phyloP scores from a whole-genome alignment of 805 yeast species.

The Nakazawaea wyomingensis region DNA sequence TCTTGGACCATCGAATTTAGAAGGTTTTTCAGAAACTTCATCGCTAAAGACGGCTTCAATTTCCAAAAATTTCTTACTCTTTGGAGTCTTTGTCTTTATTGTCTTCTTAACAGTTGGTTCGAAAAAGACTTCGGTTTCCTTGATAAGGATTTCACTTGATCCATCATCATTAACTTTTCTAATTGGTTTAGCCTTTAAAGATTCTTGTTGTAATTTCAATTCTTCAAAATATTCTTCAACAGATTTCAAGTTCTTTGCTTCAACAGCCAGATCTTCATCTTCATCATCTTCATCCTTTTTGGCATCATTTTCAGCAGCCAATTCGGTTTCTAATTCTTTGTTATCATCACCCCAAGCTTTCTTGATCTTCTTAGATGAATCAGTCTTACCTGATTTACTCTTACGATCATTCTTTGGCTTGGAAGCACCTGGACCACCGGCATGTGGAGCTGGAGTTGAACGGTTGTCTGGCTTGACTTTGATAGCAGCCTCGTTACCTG shows the following conservation, averaged over 20 bases:
- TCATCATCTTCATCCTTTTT: slow-evolving; percentile 33
- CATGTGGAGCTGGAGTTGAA: slow-evolving; percentile 44
- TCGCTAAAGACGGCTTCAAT: slow-evolving; percentile 70
- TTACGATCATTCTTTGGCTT: slow-evolving; percentile 76
- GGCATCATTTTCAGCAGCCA: slow-evolving; percentile 41
- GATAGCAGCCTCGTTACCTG: slow-evolving; percentile 89
- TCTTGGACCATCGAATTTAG: background rate
- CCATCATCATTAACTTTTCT: slow-evolving; percentile 54
- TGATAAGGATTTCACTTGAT: slow-evolving; percentile 57
- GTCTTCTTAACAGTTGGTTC: slow-evolving; percentile 63
- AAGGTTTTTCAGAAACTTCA: slow-evolving; percentile 37
- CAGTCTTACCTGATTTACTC: slow-evolving; percentile 77
- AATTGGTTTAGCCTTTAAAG: slow-evolving; percentile 31
- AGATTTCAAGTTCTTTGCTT: slow-evolving; percentile 53
- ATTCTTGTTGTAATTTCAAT: slow-evolving; percentile 40
- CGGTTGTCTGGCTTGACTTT: slow-evolving; percentile 71
- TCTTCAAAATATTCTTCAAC: slow-evolving; percentile 84
- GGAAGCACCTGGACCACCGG: slow-evolving; percentile 45
- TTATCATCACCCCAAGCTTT: slow-evolving; percentile 87
- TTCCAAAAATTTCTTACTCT: slow-evolving; percentile 77
- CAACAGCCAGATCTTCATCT: slow-evolving; percentile 39
- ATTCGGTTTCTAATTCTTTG: slow-evolving; percentile 64
- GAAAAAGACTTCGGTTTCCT: slow-evolving; percentile 52
- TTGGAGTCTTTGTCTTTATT: slow-evolving; percentile 64
- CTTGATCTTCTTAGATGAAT: slow-evolving; percentile 76